Percentiles rank a stretch among this genome's conserved stretches.
Evolutionary conservation across 2,329 filamentous ascomycete species (phyloP).

Genomic region (Pseudogymnoascus pannorum): DNA sequence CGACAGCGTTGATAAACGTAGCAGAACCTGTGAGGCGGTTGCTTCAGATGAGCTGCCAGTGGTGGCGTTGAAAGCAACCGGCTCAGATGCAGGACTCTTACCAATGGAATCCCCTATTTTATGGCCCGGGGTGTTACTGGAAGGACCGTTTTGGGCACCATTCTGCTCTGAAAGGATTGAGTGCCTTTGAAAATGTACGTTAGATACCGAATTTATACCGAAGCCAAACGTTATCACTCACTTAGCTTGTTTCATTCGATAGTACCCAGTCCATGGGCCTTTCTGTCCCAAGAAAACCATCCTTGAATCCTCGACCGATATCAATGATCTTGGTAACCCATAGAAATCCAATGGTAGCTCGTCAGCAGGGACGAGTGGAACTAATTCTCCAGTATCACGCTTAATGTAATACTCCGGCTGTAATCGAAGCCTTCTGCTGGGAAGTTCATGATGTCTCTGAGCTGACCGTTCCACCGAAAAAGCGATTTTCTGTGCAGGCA

Average conservation of each 20-base stretch:
- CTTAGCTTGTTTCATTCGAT: conserved; percentile 10
- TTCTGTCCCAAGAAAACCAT: conserved; percentile 22
- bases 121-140: not conserved
- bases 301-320: conserved; percentile 32
- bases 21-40: not conserved
- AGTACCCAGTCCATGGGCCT: conserved; percentile 33
- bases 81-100: not conserved
- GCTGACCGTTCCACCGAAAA: not conserved
- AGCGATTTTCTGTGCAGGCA: not conserved
- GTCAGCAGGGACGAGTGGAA: conserved; percentile 49
- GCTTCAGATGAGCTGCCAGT: not conserved
- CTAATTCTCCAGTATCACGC: conserved; percentile 36
- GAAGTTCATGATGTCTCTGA: not conserved
- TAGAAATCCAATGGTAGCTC: conserved; percentile 37
- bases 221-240: not conserved
- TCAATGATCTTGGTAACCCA: conserved; percentile 36
- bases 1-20: too few species aligned
- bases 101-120: not conserved
- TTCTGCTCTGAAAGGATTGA: not conserved
- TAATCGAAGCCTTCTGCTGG: not conserved
- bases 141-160: not conserved
- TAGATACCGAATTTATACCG: not conserved
- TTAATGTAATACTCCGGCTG: conserved; percentile 37
- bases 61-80: not conserved
- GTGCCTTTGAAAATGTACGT: not conserved